Evolutionary conservation across 2,329 filamentous ascomycete genomes (phyloP).

Genomic region (Coleophoma crateriformis): DNA sequence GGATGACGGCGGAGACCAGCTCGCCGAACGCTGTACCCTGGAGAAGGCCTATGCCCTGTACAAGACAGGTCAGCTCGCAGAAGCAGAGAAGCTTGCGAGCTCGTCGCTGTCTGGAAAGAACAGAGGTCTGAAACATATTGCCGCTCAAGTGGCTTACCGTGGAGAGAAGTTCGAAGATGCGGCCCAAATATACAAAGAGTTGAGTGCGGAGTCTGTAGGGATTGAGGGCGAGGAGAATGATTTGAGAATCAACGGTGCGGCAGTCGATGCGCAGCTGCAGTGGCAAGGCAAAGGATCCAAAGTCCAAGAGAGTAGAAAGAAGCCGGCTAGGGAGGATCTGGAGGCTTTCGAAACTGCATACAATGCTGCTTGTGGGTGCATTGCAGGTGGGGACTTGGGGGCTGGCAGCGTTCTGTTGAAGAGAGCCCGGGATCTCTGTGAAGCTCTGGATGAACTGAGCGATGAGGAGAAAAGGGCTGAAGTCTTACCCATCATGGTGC

Average conservation of each 20-base stretch:
- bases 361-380: slow-evolving; percentile 69
- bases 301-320: slow-evolving; percentile 33
- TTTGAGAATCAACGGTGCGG: slow-evolving; percentile 69
- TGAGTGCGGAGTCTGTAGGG: slow-evolving; percentile 40
- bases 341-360: slow-evolving; percentile 79
- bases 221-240: slow-evolving; percentile 64
- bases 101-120: slow-evolving; percentile 3
- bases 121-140: slow-evolving; percentile 40
- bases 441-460: slow-evolving; percentile 65
- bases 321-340: slow-evolving; percentile 53
- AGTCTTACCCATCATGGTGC: slow-evolving; percentile 68
- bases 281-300: slow-evolving; percentile 49
- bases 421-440: slow-evolving; percentile 65
- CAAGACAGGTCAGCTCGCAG: slow-evolving; percentile 65
- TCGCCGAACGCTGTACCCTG: slow-evolving; percentile 56
- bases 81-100: slow-evolving; percentile 43
- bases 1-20: slow-evolving; percentile 52
- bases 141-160: slow-evolving; percentile 67
- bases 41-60: slow-evolving; percentile 82
- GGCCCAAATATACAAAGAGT: slow-evolving; percentile 53
- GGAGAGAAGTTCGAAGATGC: slow-evolving; percentile 68
- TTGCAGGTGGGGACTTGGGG: slow-evolving; percentile 62
- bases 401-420: slow-evolving; percentile 63
- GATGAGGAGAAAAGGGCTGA: slow-evolving; percentile 72
- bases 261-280: slow-evolving; percentile 65